Base-by-base conservation (phyloP, 805 yeast genomes). In the Wickerhamiella galacta region DNA sequence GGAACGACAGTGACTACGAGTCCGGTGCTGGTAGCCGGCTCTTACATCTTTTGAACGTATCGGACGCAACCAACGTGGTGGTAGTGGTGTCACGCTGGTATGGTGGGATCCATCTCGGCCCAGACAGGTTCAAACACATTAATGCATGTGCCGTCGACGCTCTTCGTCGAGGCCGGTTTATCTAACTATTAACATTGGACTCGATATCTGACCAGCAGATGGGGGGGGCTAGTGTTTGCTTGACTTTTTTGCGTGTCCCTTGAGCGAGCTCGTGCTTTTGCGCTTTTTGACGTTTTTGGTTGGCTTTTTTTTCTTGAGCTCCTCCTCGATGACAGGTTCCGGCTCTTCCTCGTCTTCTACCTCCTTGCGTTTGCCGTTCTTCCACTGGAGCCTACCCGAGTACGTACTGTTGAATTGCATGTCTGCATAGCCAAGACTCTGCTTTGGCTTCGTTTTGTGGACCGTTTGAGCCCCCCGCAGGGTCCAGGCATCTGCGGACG, bases 1-100 rank as follows among this genome's bases (percentile, higher is more conserved):
- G 90, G 45, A 83, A 80, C 45, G 95, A 90, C 48, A 96, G 90
- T 52, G 98, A 87, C 49, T 98, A 98, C 3, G 98, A 90, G 49
- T 66, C 92, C 0, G 96, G 96, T 1, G 94, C 96, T 1, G 98
- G 98, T 7, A 72, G 85, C 4, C 60, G 95, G 37, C 58, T 85
- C 63, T 54, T 83, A 32, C 94, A 82, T 57, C 54, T 85, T 30
- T 55, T 85, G 42, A 70, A 79, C 23, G 67, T 37, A 22, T 44
- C 52, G 79, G 82, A 81, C 45, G 78, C 69, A 2, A 70, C 80
- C 77, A 74, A 85, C 49, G 80, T 79, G 3, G 67, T 83, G 41
- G 94, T 85, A 3, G 81, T 75, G 7, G 93, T 87, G 2, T 70
- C 78, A 21, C 58, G 98, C 39, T 87, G 95, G 95, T 90, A 68